These are phyloP conservation scores for Dictyostelium discoideum DNA, from an alignment of 78 protist species.

Conservation along the genomic window DNA sequence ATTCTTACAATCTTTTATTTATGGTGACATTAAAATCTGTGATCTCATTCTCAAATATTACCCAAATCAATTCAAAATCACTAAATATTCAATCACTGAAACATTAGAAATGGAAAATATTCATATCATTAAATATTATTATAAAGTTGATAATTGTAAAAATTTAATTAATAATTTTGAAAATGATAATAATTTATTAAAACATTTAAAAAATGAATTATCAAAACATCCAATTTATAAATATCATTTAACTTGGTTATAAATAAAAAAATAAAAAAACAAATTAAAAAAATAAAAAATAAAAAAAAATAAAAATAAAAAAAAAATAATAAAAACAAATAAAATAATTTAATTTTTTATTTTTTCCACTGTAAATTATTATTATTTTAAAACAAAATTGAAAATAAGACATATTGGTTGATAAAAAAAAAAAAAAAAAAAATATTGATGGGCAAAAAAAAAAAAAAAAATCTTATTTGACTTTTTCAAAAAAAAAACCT, in stretches of 20 bases:
- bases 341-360: too few species aligned
- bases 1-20: background rate
- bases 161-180: background rate
- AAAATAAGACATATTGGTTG: too few species aligned
- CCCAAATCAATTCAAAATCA: background rate
- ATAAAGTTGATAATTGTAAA: background rate
- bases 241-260: background rate
- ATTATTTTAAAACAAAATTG: too few species aligned
- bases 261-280: background rate
- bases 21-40: background rate
- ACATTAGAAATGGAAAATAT: background rate
- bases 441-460: too few species aligned
- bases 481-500: too few species aligned
- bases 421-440: too few species aligned
- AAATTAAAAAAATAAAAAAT: too few species aligned
- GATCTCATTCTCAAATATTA: too few species aligned
- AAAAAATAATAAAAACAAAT: too few species aligned
- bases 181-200: background rate
- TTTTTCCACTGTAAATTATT: too few species aligned
- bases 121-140: background rate
- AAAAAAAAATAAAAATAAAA: too few species aligned
- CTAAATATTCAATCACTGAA: background rate
- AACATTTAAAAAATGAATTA: background rate
- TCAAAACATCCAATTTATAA: background rate
- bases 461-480: too few species aligned